Base-by-base conservation (phyloP, 495 filamentous ascomycete genomes). In the Durotheca rogersii region DNA sequence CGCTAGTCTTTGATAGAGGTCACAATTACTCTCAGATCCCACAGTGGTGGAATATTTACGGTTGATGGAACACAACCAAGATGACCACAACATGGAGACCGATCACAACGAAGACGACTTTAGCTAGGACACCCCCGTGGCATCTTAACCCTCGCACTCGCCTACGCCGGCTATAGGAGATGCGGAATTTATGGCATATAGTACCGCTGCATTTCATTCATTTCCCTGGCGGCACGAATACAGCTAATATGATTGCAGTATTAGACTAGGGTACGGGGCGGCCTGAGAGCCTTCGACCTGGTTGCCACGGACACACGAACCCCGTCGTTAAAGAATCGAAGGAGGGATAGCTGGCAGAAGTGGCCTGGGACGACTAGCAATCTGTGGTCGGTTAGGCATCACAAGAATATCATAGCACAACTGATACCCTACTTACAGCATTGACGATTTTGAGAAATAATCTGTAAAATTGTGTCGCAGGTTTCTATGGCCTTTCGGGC, bases 51-150 rank as follows among this genome's bases (percentile, higher is more conserved):
- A 66, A 51, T 77, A 77, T 67, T 64, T 75, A 62, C 63, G 64
- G 51, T 66, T 61, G 50, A 74, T 59, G 71, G 68, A 66, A 49
- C 18, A 67, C 56, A 51, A 64, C 57, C 66, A 61, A 37, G 65
- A 68, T 34, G 56, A 67, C 65, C 47, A 47, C 36, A 45, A 33
- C 29, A 56, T 63, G 17, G 68, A 68, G 61, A 62, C 66, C 65
- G 61, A 71, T 62, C 66, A 68, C 67, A 65, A 72, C 34, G 66
- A 65, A 7, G 72, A 74, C 15, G 73, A 77, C 29, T 77, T 76
- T 35, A 71, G 72, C 53, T 76, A 60, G 69, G 12, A 29, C 10
- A 19, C 17, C 32, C n/a, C n/a, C n/a, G n/a, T n/a, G n/a, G n/a
- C n/a, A n/a, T n/a, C n/a, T n/a, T n/a, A n/a, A n/a, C n/a, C n/a